A percentile compares a stretch with the other conserved stretches of the same genome.
Conservation (phyloP, 805 yeast species). For the Starmerella sirachaensis region DNA sequence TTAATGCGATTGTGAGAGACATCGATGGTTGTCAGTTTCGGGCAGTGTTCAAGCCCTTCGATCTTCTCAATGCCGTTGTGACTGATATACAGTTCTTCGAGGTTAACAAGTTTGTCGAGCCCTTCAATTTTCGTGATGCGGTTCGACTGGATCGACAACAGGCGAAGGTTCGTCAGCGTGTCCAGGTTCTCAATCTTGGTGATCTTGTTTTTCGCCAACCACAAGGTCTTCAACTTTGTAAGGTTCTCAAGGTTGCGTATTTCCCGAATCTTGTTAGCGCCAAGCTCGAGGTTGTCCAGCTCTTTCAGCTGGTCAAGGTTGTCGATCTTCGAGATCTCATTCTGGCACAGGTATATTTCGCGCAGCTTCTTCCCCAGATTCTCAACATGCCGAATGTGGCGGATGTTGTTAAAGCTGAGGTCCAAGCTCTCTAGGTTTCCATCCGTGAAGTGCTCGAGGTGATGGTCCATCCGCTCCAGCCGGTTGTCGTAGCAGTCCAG, state of each 20-base stretch:
- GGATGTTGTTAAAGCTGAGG: conserved; percentile 79
- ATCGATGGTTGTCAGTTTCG: conserved; percentile 61
- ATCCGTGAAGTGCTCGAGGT: conserved; percentile 45
- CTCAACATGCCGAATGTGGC: conserved; percentile 69
- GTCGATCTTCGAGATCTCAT: conserved; percentile 62
- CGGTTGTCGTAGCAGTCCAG: conserved; percentile 87
- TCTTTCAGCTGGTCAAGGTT: conserved; percentile 46
- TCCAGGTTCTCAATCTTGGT: conserved; percentile 49
- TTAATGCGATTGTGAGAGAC: conserved; percentile 62
- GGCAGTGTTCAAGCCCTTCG: conserved; percentile 65
- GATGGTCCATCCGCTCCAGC: conserved; percentile 64
- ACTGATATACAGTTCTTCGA: conserved; percentile 80
- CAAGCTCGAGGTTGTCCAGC: conserved; percentile 67
- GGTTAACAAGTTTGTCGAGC: conserved; percentile 51
- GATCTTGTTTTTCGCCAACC: conserved; percentile 87
- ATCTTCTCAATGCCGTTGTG: conserved; percentile 67
- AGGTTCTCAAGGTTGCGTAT: conserved; percentile 46
- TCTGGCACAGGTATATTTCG: conserved; percentile 76
- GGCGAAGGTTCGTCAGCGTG: conserved; percentile 47
- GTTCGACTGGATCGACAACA: conserved; percentile 83
- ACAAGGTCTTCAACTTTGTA: conserved; percentile 53
- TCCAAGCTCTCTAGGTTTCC: conserved; percentile 46
- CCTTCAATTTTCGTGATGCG: conserved; percentile 69
- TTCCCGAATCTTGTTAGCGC: conserved; percentile 64
- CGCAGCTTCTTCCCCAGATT: conserved; percentile 48